Base-by-base conservation (phyloP, 192 early-diverging fungal species). In the Cladochytrium replicatum region DNA sequence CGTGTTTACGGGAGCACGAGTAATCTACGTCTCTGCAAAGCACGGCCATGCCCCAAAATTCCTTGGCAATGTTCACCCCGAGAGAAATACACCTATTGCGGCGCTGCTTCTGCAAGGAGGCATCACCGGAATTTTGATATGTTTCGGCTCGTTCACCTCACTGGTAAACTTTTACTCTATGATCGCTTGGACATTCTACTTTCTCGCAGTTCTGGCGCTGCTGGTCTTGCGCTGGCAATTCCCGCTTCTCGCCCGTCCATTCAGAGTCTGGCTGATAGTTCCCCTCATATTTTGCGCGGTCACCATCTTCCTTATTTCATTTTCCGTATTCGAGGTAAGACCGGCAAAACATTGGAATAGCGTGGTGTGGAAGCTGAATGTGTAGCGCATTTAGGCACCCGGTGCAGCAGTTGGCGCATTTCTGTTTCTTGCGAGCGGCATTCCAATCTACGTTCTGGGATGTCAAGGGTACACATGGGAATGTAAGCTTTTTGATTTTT, bases 121-220 rank as follows among this genome's bases (percentile, higher is more conserved):
- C 0, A 58, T 87, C 40, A 73, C 83, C 0, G 69, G 55, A 6
- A 46, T 83, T n/a, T 77, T 81, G 61, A 76, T 85, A 31, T 31
- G 77, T 5, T 55, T 77, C 1, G 87, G 85, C 5, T 61, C 67
- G 9, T 87, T 86, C 49, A 69, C 60, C n/a, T 67, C 66, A 2
- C 67, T 89, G 3, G 77, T 89, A 29, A 87, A 79, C 43, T 82
- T 89, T 44, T 88, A 82, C 60, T 81, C 79, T 13, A 77, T 86
- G 9, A 71, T 76, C 25, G 75, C 82, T 2, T 89, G 87, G 87
- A 43, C 51, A 31, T 85, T 83, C 45, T 85, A 87, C 45, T 62
- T 85, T 45, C 56, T 78, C 22, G 78, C 78, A 39, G 80, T 87
- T 11, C 46, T 83, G 13, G 84, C 70, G 7, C 48, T 87, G 11